Evolutionary conservation across 768 basidiomycete genomes (phyloP).

Genomic region (Psilocybe sp.): DNA sequence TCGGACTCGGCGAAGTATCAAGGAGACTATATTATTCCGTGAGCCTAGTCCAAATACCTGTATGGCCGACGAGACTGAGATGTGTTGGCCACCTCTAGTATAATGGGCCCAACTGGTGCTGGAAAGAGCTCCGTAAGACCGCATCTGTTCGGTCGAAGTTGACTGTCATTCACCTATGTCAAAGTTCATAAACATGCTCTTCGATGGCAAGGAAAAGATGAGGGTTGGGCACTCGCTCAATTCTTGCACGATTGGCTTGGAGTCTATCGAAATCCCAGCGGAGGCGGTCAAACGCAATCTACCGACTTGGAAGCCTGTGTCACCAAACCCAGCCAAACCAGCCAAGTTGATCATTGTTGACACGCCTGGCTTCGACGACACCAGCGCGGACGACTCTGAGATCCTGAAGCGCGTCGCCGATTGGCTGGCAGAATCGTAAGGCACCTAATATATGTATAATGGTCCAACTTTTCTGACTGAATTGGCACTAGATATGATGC

Average conservation of each 20-base stretch:
- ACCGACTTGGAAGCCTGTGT: not conserved
- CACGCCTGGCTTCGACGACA: constrained; percentile 11
- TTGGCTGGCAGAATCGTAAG: constrained; percentile 7
- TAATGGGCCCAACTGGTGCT: constrained; percentile 9
- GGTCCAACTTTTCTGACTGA: not conserved
- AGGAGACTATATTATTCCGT: too few relatives aligned
- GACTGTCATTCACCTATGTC: not conserved
- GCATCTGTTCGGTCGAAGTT: not conserved
- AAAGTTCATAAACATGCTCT: constrained; percentile 2
- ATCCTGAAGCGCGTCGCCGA: constrained; percentile 5
- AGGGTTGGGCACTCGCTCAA: constrained; percentile 4
- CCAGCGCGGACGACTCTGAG: constrained; percentile 2
- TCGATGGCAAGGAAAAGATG: not conserved
- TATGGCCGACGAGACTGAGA: too few relatives aligned
- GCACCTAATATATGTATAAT: not conserved
- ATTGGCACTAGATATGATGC: not conserved
- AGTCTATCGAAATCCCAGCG: not conserved
- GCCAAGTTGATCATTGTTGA: constrained; percentile 5
- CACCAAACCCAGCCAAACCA: too few relatives aligned
- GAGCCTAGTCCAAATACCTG: too few relatives aligned
- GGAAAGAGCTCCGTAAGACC: constrained; percentile 8
- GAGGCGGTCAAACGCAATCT: not conserved
- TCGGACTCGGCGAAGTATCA: too few relatives aligned
- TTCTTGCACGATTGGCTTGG: not conserved
- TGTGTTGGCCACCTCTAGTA: not conserved